Conservation (phyloP, 352 stramenopile genomes). For the Globisporangium viniferum region DNA sequence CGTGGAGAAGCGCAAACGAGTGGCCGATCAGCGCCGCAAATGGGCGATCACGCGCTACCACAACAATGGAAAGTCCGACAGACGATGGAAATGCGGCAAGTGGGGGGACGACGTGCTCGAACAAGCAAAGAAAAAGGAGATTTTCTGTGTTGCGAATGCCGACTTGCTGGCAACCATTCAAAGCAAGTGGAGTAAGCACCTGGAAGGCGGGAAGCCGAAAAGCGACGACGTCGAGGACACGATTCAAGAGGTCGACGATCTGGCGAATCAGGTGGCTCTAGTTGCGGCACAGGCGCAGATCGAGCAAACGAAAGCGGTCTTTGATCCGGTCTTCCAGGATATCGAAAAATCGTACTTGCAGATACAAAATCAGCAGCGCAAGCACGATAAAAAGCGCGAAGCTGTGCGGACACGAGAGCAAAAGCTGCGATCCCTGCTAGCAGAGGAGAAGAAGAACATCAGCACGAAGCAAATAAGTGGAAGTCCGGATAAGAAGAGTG, state of each 20-base stretch:
- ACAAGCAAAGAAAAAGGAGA: constrained; percentile 41
- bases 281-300: constrained; percentile 45
- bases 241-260: constrained; percentile 26
- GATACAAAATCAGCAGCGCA: constrained; percentile 35
- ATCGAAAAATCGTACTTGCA: constrained; percentile 43
- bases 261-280: constrained; percentile 48
- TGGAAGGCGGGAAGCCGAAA: constrained; percentile 13
- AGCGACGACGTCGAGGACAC: constrained; percentile 25
- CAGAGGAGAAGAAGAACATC: not conserved
- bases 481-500: not conserved
- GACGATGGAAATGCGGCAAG: constrained; percentile 43
- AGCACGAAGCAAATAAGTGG: constrained; percentile 4
- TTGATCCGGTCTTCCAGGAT: constrained; percentile 58
- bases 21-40: constrained; percentile 48
- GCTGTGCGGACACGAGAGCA: not conserved
- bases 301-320: constrained; percentile 57
- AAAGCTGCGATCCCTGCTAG: not conserved
- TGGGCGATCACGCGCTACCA: constrained; percentile 52
- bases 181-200: constrained; percentile 43
- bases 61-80: constrained; percentile 57
- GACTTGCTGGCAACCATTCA: constrained; percentile 53
- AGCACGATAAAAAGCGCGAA: constrained; percentile 16
- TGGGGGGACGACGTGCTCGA: constrained; percentile 50
- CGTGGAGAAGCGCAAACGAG: constrained; percentile 25
- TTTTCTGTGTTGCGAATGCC: constrained; percentile 47